Conservation (phyloP, 192 early-diverging fungal species). For the Coemansia sp. region DNA sequence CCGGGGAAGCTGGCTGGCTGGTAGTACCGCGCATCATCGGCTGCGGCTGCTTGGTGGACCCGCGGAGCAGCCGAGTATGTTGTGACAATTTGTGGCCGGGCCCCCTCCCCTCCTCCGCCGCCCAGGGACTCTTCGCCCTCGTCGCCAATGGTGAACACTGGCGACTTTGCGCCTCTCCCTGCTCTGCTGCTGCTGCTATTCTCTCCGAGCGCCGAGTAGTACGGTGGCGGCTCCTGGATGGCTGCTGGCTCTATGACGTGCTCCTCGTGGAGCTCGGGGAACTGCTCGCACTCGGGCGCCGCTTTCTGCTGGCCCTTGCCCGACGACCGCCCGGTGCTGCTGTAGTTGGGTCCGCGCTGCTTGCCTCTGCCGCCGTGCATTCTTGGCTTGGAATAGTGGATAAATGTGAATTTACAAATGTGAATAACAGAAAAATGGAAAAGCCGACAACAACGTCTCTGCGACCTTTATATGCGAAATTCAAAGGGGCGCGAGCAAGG, state of each 20-base stretch:
- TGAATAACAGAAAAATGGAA: neutral
- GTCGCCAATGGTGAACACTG: slow-evolving; percentile 9
- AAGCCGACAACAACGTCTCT: slow-evolving; percentile 5
- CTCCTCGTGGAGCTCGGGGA: slow-evolving; percentile 23
- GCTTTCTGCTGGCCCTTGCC: neutral
- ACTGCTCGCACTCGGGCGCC: slow-evolving; percentile 16
- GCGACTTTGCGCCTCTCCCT: neutral
- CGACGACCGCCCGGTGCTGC: neutral
- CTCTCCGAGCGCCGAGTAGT: neutral
- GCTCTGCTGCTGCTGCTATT: slow-evolving; percentile 5
- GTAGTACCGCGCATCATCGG: slow-evolving; percentile 34
- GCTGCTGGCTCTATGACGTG: neutral
- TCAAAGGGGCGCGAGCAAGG: too few relatives aligned
- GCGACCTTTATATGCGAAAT: too few relatives aligned
- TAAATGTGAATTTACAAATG: too few relatives aligned
- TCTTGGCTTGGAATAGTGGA: neutral
- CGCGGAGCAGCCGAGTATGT: neutral
- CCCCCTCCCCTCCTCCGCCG: neutral
- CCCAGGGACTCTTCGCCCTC: neutral
- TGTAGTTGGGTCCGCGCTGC: neutral
- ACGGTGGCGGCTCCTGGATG: neutral
- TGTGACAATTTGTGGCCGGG: neutral
- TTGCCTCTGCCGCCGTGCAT: slow-evolving; percentile 5
- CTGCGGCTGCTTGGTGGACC: too few relatives aligned
- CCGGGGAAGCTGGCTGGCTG: slow-evolving; percentile 54